These are phyloP conservation scores for Xylaria sp. DNA, from an alignment of 2,329 filamentous ascomycete genomes.

Conservation along the genomic window DNA sequence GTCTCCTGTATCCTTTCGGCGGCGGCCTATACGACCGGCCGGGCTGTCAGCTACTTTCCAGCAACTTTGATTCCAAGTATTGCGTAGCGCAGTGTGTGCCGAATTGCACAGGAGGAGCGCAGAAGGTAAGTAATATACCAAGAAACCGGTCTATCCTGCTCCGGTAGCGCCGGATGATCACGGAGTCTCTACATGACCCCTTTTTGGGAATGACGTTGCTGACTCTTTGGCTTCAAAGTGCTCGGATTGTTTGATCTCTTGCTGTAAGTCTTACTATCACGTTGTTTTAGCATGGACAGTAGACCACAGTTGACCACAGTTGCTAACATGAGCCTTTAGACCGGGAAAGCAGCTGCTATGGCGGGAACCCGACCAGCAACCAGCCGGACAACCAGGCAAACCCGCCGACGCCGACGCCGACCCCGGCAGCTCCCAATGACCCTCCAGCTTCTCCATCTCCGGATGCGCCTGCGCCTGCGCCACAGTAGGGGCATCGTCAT, in stretches of 20 bases:
- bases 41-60: background rate
- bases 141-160: conserved; percentile 6
- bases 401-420: background rate
- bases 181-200: background rate
- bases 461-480: background rate
- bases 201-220: conserved; percentile 5
- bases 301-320: background rate
- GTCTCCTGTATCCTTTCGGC: conserved; percentile 31
- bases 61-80: conserved; percentile 22
- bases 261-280: conserved; percentile 22
- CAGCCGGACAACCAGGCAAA: background rate
- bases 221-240: conserved; percentile 18
- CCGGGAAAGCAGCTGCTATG: background rate
- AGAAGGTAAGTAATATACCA: conserved; percentile 37
- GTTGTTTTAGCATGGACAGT: background rate
- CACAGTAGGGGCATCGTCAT: background rate
- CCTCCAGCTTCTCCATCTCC: background rate
- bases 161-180: background rate
- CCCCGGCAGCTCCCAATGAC: background rate
- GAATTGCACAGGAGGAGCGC: conserved; percentile 25
- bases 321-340: conserved; percentile 24
- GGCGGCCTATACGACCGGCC: background rate
- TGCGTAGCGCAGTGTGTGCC: conserved; percentile 37
- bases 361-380: background rate
- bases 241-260: conserved; percentile 18